phyloP scores from a whole-genome alignment of 2,329 filamentous ascomycete species.

The Microdochium bolleyi region DNA sequence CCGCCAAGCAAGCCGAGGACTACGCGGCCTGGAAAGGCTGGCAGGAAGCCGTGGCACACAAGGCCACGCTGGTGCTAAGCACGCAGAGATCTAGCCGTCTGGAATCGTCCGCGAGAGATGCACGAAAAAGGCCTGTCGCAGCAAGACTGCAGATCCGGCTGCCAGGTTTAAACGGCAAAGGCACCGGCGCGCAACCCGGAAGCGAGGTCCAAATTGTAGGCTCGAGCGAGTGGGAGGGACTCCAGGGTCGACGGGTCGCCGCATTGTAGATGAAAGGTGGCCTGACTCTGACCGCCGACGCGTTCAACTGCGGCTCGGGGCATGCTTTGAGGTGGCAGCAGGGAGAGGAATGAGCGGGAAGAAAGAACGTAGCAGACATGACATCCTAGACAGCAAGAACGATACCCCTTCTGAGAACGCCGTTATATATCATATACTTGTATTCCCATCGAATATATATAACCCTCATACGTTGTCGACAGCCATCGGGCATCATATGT shows the following conservation, averaged over 20 bases:
- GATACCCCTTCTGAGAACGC: not conserved
- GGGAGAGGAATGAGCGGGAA: too few species aligned
- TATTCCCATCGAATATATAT: not conserved
- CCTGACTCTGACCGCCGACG: too few species aligned
- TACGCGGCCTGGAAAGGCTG: conserved; percentile 54
- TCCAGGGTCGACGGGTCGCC: conserved; percentile 31
- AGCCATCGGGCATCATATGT: not conserved
- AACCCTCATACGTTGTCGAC: not conserved
- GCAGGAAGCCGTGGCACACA: conserved; percentile 46
- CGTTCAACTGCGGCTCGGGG: too few species aligned
- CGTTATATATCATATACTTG: not conserved
- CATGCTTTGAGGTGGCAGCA: too few species aligned
- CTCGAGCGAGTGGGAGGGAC: conserved; percentile 45
- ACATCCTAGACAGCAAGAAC: too few species aligned
- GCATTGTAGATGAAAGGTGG: too few species aligned
- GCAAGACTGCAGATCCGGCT: conserved; percentile 44
- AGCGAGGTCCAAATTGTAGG: conserved; percentile 42
- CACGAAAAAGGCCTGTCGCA: conserved; percentile 21
- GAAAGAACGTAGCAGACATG: too few species aligned
- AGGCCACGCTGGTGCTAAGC: conserved; percentile 32
- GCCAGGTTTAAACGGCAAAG: conserved; percentile 36
- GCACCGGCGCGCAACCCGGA: conserved; percentile 24
- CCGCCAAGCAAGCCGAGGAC: conserved; percentile 57
- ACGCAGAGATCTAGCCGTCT: conserved; percentile 5
- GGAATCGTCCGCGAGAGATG: conserved; percentile 14